Evolutionary conservation across 495 filamentous ascomycete genomes (phyloP).

Genomic region (Penicillium ochrochloron): DNA sequence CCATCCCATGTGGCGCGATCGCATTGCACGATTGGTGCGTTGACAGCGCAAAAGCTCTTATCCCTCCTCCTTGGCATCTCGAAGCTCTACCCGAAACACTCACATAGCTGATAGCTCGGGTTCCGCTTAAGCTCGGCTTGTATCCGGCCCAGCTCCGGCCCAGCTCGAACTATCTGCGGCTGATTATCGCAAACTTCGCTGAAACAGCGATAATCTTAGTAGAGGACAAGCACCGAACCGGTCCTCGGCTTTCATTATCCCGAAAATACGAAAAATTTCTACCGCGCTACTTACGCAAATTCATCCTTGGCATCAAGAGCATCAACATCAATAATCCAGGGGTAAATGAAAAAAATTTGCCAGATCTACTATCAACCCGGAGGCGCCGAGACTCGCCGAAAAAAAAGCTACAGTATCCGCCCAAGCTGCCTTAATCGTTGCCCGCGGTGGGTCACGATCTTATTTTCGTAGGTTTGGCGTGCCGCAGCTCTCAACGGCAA

Average conservation of each 20-base stretch:
- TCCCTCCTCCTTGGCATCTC: conserved; percentile 18
- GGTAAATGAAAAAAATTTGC: not conserved
- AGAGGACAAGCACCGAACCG: not conserved
- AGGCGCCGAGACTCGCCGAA: not conserved
- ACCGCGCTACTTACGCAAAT: too few relatives aligned
- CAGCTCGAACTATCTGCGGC: not conserved
- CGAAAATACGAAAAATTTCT: not conserved
- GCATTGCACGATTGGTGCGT: conserved; percentile 16
- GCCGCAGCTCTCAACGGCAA: conserved; percentile 15
- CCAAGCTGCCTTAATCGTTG: not conserved
- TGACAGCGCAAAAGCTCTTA: conserved; percentile 22
- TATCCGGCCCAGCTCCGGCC: not conserved
- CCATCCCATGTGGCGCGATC: conserved; percentile 12
- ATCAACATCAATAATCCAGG: not conserved
- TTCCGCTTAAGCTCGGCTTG: conserved; percentile 1
- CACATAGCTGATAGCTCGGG: not conserved
- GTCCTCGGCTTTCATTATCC: not conserved
- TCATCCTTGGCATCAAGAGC: not conserved
- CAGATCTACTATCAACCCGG: not conserved
- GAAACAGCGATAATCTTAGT: not conserved
- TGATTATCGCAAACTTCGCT: conserved; percentile 8
- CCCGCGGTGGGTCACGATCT: conserved; percentile 20
- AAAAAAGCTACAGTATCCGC: conserved; percentile 11
- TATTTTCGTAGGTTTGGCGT: conserved; percentile 11
- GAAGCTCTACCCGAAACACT: not conserved